phyloP scores from a whole-genome alignment of 2,329 filamentous ascomycete species.

The Lecanicillium sp. region DNA sequence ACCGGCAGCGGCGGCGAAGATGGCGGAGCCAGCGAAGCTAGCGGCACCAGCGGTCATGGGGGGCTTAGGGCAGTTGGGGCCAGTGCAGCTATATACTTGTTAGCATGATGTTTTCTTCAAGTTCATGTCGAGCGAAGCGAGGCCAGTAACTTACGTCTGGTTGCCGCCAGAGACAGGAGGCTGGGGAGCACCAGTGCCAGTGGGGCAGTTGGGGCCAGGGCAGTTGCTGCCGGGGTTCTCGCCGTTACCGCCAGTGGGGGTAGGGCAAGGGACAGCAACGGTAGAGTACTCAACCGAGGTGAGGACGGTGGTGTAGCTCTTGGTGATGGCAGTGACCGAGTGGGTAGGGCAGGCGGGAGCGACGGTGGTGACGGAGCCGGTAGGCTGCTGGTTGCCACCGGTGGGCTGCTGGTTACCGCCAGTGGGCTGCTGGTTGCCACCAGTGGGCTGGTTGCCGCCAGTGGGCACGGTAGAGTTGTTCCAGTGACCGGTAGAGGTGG shows the following conservation, averaged over 20 bases:
- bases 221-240: conserved; percentile 19
- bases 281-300: conserved; percentile 49
- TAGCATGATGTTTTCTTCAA: conserved; percentile 11
- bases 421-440: conserved; percentile 11
- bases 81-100: conserved; percentile 21
- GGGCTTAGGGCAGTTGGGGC: conserved; percentile 20
- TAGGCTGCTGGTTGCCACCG: background rate
- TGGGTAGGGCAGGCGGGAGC: conserved; percentile 26
- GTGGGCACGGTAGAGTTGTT: conserved; percentile 17
- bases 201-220: conserved; percentile 28
- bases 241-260: conserved; percentile 20
- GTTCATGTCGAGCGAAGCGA: background rate
- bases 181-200: conserved; percentile 14
- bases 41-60: conserved; percentile 46
- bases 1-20: conserved; percentile 50
- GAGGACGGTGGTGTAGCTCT: conserved; percentile 50
- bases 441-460: conserved; percentile 16
- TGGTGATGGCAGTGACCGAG: conserved; percentile 48
- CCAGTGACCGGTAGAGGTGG: conserved; percentile 17
- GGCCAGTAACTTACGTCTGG: conserved; percentile 25
- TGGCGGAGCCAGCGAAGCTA: conserved; percentile 46
- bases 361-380: background rate
- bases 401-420: background rate
- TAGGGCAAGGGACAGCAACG: conserved; percentile 39
- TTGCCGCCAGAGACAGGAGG: conserved; percentile 21